A percentile compares a stretch with the other conserved stretches of the same genome.
These are phyloP conservation scores for Penicillium maclennaniae DNA, from an alignment of 495 filamentous ascomycete species.

Conservation along the genomic window DNA sequence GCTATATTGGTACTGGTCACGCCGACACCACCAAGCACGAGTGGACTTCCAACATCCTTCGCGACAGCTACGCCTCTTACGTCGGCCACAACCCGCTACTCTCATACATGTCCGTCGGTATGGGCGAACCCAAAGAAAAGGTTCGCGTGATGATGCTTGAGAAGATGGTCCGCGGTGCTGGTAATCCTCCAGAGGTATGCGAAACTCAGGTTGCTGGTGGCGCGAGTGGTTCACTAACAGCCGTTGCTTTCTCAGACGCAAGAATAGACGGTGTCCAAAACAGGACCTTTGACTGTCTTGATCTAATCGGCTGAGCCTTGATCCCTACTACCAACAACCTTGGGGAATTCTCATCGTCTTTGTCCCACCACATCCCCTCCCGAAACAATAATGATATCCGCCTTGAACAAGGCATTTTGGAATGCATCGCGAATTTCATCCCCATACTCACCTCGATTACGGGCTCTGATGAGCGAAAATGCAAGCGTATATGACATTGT, in stretches of 20 bases:
- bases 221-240: conserved; percentile 7
- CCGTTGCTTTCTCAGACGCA: conserved; percentile 17
- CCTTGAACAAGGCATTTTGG: background rate
- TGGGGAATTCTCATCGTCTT: background rate
- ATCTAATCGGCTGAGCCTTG: background rate
- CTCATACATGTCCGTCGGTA: conserved; percentile 83
- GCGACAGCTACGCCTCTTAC: conserved; percentile 77
- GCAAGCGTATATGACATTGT: background rate
- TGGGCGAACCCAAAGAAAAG: conserved; percentile 80
- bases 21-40: conserved; percentile 96
- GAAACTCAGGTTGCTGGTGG: background rate
- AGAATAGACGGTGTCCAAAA: conserved; percentile 8
- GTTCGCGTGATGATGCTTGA: conserved; percentile 75
- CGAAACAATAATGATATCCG: background rate
- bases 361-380: background rate
- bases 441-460: background rate
- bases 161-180: conserved; percentile 90
- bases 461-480: background rate
- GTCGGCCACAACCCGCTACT: conserved; percentile 87
- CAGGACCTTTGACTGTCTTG: background rate
- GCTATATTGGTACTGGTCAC: conserved; percentile 95
- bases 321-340: background rate
- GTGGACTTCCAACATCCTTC: conserved; percentile 88
- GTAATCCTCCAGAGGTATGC: conserved; percentile 69
- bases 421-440: background rate